Conservation (phyloP, 2,329 filamentous ascomycete species). For the Plectosphaerella sp. region DNA sequence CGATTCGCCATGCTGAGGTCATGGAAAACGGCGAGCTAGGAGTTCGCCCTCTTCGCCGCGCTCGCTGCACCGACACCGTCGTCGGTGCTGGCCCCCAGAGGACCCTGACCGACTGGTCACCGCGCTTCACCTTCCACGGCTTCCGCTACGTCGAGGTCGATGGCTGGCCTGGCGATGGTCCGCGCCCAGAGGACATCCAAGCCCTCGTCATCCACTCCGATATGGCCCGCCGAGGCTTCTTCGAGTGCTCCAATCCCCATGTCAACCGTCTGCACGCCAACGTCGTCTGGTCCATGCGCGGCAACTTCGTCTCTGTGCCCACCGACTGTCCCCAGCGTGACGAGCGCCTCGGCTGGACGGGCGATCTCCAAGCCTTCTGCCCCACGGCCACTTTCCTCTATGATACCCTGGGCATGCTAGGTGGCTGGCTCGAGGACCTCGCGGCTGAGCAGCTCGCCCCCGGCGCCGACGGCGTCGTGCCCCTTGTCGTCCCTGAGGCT, state of each 20-base stretch:
- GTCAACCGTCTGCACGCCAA: constrained; percentile 7
- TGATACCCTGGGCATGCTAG: constrained; percentile 6
- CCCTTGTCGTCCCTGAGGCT: constrained; percentile 22
- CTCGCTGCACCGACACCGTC: constrained; percentile 2
- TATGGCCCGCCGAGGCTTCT: constrained; percentile 8
- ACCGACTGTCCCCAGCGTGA: constrained; percentile 9
- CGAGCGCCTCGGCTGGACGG: constrained; percentile 8
- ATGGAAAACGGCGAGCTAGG: constrained; percentile 8
- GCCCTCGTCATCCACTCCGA: constrained; percentile 7
- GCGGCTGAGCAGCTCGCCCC: constrained; percentile 6
- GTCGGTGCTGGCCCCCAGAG: neutral
- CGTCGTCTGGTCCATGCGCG: constrained; percentile 9
- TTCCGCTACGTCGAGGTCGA: constrained; percentile 7
- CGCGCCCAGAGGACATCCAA: neutral
- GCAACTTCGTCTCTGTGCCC: constrained; percentile 7
- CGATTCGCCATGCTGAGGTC: constrained; percentile 4
- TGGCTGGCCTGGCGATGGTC: constrained; percentile 4
- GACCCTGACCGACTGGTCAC: neutral
- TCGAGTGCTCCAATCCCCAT: constrained; percentile 5
- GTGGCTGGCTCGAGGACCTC: constrained; percentile 8
- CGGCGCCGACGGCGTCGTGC: constrained; percentile 27
- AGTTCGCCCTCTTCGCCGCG: constrained; percentile 1
- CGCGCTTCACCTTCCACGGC: constrained; percentile 8
- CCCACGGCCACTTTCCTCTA: constrained; percentile 7
- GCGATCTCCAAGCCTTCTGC: constrained; percentile 7